These are phyloP conservation scores for Komagataella kurtzmanii DNA, from an alignment of 805 yeast genomes.

Conservation along the genomic window DNA sequence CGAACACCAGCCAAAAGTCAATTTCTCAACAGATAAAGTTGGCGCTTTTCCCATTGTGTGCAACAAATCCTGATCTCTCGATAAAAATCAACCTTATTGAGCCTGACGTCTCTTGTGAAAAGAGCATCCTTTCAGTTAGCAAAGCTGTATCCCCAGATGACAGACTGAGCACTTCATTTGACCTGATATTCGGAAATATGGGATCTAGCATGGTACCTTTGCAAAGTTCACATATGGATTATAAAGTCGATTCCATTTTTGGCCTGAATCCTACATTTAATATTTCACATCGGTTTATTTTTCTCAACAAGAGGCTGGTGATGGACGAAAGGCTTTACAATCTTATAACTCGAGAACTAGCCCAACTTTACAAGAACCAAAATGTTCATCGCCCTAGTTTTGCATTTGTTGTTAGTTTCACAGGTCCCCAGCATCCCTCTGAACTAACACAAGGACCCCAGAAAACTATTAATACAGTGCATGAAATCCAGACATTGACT, in stretches of 20 bases:
- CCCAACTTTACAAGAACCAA: background rate
- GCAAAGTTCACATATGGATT: constrained; percentile 19
- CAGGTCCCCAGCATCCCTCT: constrained; percentile 10
- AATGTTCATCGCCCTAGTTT: constrained; percentile 8
- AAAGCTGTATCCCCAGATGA: constrained; percentile 12
- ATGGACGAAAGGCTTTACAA: constrained; percentile 8
- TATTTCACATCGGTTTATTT: constrained; percentile 28
- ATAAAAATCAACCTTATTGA: constrained; percentile 6
- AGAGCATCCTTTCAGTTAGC: constrained; percentile 14
- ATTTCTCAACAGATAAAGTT: background rate
- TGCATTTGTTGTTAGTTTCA: background rate
- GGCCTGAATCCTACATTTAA: constrained; percentile 21
- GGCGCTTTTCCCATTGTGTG: background rate
- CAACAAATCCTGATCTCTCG: background rate
- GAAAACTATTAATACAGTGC: no score
- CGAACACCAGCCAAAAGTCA: background rate
- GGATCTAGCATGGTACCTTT: constrained; percentile 9
- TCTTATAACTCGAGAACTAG: constrained; percentile 13
- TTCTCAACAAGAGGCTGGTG: constrained; percentile 26
- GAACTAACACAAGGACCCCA: background rate
- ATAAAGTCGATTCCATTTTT: constrained; percentile 11
- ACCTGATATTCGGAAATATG: background rate
- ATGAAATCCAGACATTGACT: background rate
- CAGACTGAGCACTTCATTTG: constrained; percentile 12
- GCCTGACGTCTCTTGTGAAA: background rate